Evolutionary conservation across 2,329 filamentous ascomycete species (phyloP).

Genomic region (Teratosphaeria zuluensis): DNA sequence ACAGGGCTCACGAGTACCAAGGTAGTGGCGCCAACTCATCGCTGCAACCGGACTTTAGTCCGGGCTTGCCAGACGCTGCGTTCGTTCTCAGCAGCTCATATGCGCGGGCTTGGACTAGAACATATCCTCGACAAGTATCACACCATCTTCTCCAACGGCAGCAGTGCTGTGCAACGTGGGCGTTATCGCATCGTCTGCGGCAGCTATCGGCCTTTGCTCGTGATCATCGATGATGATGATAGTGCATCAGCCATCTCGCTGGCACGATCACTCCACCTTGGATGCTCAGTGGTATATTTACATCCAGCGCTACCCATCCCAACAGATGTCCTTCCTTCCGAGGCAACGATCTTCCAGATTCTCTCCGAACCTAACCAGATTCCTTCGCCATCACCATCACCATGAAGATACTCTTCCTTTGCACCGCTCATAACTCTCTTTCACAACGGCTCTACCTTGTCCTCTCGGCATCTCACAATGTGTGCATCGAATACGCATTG

Average conservation of each 20-base stretch:
- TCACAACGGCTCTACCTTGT: constrained; percentile 32
- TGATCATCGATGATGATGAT: neutral
- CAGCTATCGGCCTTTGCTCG: neutral
- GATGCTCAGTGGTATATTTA: neutral
- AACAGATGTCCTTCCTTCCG: neutral
- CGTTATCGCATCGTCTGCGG: neutral
- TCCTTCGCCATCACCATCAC: neutral
- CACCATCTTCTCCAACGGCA: neutral
- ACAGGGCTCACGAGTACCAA: no score
- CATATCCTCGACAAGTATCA: neutral
- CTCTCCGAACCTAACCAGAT: neutral
- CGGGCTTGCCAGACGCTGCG: no score
- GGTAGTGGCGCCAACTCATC: no score
- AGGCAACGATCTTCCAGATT: neutral
- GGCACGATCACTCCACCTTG: neutral
- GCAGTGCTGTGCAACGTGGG: neutral
- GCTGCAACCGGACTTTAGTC: no score
- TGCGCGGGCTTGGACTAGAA: neutral
- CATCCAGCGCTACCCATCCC: neutral
- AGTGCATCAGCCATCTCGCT: neutral
- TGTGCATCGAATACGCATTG: constrained; percentile 33
- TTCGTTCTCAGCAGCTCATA: neutral
- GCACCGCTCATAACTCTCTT: constrained; percentile 37
- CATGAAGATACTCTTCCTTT: constrained; percentile 37
- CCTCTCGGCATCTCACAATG: constrained; percentile 27